Conservation (phyloP, 2,329 filamentous ascomycete genomes). For the Mariannaea elegans region DNA sequence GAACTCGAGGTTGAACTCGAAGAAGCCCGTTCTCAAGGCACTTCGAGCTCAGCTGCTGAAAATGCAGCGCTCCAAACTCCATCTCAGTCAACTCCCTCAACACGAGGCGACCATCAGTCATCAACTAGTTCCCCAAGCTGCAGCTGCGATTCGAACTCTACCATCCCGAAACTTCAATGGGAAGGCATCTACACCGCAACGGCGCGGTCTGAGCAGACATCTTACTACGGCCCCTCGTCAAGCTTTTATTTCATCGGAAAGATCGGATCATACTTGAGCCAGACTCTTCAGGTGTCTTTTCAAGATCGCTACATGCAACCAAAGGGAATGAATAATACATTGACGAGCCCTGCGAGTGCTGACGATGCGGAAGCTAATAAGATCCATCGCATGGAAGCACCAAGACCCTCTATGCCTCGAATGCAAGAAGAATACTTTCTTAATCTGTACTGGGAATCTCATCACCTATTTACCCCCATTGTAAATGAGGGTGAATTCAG, state of each 20-base stretch:
- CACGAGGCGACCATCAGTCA: neutral
- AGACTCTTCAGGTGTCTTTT: slow-evolving; percentile 41
- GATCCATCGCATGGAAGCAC: neutral
- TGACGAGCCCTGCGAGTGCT: slow-evolving; percentile 11
- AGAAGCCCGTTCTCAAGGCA: neutral
- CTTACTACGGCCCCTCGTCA: slow-evolving; percentile 56
- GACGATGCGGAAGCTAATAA: neutral
- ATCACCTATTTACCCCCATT: slow-evolving; percentile 50
- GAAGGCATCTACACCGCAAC: slow-evolving; percentile 47
- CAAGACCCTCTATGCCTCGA: slow-evolving; percentile 47
- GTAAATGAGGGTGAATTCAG: slow-evolving; percentile 54
- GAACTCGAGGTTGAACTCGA: slow-evolving; percentile 42
- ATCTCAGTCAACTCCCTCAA: neutral
- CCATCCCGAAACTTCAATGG: slow-evolving; percentile 35
- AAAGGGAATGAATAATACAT: slow-evolving; percentile 22
- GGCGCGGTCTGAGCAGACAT: slow-evolving; percentile 46
- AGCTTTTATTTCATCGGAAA: slow-evolving; percentile 55
- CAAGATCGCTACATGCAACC: slow-evolving; percentile 25
- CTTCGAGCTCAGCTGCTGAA: slow-evolving; percentile 1
- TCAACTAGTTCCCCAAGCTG: neutral
- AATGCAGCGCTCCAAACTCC: slow-evolving; percentile 32
- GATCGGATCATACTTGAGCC: slow-evolving; percentile 49
- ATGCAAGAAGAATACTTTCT: slow-evolving; percentile 58
- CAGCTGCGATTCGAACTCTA: slow-evolving; percentile 1
- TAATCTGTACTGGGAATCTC: slow-evolving; percentile 55